Conservation (phyloP, 2,329 filamentous ascomycete species). For the Stachybotrys echinatus region DNA sequence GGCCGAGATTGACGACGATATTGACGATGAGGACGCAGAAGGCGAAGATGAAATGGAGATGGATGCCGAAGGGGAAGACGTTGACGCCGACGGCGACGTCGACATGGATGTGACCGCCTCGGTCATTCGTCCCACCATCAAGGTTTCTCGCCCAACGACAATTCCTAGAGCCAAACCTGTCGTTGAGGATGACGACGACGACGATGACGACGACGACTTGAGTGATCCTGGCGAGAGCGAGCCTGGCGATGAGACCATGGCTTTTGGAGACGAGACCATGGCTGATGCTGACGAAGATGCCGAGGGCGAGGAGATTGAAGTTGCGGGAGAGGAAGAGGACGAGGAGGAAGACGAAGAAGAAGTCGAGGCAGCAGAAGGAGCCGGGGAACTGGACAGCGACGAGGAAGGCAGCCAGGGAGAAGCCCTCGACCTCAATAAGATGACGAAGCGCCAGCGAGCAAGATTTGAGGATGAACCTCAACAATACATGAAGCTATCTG, state of each 20-base stretch:
- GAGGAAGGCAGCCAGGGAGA: conserved; percentile 41
- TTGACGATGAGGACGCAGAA: conserved; percentile 32
- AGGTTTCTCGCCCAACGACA: conserved; percentile 34
- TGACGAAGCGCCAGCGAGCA: conserved; percentile 56
- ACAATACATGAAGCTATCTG: conserved; percentile 55
- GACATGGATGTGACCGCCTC: conserved; percentile 41
- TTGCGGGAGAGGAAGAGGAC: conserved; percentile 35
- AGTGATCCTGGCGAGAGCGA: conserved; percentile 50
- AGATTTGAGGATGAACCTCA: conserved; percentile 51
- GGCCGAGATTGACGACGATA: conserved; percentile 30
- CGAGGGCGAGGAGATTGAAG: conserved; percentile 39
- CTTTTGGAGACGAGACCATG: conserved; percentile 39
- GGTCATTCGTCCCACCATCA: conserved; percentile 36
- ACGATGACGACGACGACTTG: conserved; percentile 50
- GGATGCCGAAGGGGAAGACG: conserved; percentile 34
- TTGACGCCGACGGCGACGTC: conserved; percentile 32
- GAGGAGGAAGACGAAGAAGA: conserved; percentile 30
- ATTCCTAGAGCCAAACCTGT: conserved; percentile 29
- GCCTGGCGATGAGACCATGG: conserved; percentile 29
- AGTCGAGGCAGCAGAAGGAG: conserved; percentile 34
- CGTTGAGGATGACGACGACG: conserved; percentile 42
- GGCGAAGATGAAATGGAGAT: conserved; percentile 28
- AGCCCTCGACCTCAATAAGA: conserved; percentile 51
- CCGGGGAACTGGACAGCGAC: conserved; percentile 35
- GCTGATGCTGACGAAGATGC: conserved; percentile 38